Percentiles rank a stretch among this genome's conserved stretches.
These are phyloP conservation scores for Fusarium nodosum DNA, from an alignment of 2,329 filamentous ascomycete genomes.

Conservation along the genomic window DNA sequence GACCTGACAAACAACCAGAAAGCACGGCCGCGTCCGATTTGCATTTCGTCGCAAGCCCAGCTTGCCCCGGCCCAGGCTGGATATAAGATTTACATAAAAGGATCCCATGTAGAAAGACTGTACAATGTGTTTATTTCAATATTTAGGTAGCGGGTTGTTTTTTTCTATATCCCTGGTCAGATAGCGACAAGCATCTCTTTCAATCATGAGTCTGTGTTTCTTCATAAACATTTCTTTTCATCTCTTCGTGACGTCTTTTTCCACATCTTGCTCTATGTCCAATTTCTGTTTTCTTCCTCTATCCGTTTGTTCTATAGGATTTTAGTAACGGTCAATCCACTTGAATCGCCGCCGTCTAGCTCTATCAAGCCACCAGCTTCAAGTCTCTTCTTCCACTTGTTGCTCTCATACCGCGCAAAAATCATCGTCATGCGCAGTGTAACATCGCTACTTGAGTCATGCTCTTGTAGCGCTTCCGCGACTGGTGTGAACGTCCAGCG, in stretches of 20 bases:
- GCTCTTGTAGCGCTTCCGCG: conserved; percentile 59
- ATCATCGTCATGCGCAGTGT: conserved; percentile 81
- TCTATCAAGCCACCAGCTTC: conserved; percentile 69
- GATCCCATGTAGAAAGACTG: conserved; percentile 14
- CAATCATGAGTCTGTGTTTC: conserved; percentile 34
- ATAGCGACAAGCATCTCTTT: conserved; percentile 35
- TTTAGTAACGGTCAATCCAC: conserved; percentile 66
- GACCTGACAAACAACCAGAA: conserved; percentile 11
- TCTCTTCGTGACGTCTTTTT: conserved; percentile 37
- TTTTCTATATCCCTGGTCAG: conserved; percentile 32
- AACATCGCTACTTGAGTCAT: conserved; percentile 67
- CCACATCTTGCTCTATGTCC: conserved; percentile 28
- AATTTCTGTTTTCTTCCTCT: conserved; percentile 10
- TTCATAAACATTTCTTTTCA: conserved; percentile 36
- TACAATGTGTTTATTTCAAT: conserved; percentile 20
- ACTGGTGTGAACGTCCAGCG: conserved; percentile 88
- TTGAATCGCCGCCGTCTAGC: conserved; percentile 61
- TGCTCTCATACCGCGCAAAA: conserved; percentile 78
- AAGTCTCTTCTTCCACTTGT: conserved; percentile 81
- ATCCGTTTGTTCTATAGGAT: conserved; percentile 57
- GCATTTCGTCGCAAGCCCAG: conserved; percentile 39
- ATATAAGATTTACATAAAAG: conserved; percentile 29
- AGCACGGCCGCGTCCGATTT: conserved; percentile 18
- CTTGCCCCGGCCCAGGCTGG: conserved; percentile 46
- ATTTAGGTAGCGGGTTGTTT: conserved; percentile 33